Percentiles rank a stretch among this genome's conserved stretches.
phyloP scores from a whole-genome alignment of 2,329 filamentous ascomycete species.

The Xylaria sp. region DNA sequence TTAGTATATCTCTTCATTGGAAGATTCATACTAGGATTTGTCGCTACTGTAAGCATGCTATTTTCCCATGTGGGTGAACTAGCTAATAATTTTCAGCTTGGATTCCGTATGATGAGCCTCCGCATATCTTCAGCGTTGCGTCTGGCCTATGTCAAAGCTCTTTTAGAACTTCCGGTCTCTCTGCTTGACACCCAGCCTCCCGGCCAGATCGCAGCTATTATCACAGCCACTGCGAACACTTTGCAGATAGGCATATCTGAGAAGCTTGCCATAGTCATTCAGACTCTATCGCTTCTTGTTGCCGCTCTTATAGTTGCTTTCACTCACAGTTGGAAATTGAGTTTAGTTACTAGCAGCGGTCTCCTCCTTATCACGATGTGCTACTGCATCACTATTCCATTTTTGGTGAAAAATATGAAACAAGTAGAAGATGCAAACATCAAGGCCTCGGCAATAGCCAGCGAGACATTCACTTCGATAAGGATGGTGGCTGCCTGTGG shows the following conservation, averaged over 20 bases:
- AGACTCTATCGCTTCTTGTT: conserved; percentile 63
- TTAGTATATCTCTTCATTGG: conserved; percentile 77
- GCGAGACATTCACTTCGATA: conserved; percentile 68
- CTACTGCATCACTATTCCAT: conserved; percentile 62
- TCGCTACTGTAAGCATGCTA: conserved; percentile 60
- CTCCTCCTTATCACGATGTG: conserved; percentile 65
- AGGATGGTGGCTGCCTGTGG: conserved; percentile 71
- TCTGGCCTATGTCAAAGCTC: conserved; percentile 70
- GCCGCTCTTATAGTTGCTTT: conserved; percentile 66
- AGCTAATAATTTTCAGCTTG: conserved; percentile 54
- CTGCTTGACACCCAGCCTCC: conserved; percentile 72
- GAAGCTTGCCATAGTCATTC: conserved; percentile 67
- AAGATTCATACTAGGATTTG: conserved; percentile 70
- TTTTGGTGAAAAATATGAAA: conserved; percentile 63
- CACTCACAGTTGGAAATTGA: conserved; percentile 66
- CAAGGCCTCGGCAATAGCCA: conserved; percentile 67
- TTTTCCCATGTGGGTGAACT: background rate
- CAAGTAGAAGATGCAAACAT: conserved; percentile 63
- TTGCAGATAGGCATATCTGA: conserved; percentile 72
- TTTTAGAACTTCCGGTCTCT: conserved; percentile 72
- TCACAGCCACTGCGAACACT: conserved; percentile 70
- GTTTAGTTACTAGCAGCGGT: conserved; percentile 67
- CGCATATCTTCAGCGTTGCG: conserved; percentile 69
- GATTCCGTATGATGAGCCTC: conserved; percentile 69
- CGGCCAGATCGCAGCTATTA: conserved; percentile 68